Evolutionary conservation across 345 rosid species (phyloP).

Genomic region (Psidium friedrichsthalianum): DNA sequence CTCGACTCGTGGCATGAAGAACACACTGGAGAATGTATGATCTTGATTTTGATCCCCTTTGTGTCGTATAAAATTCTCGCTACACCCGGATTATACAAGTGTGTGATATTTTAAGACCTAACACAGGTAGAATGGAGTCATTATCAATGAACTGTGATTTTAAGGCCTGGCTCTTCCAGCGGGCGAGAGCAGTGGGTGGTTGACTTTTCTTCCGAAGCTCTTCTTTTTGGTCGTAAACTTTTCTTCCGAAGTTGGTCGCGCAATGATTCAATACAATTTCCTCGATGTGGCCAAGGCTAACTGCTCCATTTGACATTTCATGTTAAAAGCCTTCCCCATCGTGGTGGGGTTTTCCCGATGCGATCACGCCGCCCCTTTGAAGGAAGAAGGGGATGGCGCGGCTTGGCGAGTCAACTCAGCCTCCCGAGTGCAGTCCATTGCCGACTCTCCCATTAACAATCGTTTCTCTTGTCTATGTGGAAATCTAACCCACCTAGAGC

Average conservation of each 20-base stretch:
- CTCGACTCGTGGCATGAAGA: neutral
- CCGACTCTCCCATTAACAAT: neutral
- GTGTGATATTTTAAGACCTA: neutral
- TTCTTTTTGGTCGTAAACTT: too few relatives aligned
- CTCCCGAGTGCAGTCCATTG: neutral
- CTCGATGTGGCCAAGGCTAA: constrained; percentile 5
- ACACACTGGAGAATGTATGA: neutral
- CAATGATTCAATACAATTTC: neutral
- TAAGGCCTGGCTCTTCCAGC: neutral
- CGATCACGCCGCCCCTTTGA: too few relatives aligned
- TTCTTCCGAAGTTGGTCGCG: neutral
- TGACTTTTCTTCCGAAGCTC: neutral
- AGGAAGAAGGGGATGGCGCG: too few relatives aligned
- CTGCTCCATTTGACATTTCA: constrained; percentile 9
- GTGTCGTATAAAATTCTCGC: neutral
- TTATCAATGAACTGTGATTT: neutral
- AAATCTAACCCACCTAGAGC: neutral
- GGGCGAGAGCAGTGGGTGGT: neutral
- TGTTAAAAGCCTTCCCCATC: neutral
- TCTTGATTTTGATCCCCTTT: neutral
- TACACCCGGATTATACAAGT: neutral
- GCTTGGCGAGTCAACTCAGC: neutral
- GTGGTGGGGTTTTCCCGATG: too few relatives aligned
- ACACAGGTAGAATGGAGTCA: neutral
- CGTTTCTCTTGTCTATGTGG: neutral